Evolutionary conservation across 2,329 filamentous ascomycete species (phyloP).

Genomic region (Boeremia lycopersici): DNA sequence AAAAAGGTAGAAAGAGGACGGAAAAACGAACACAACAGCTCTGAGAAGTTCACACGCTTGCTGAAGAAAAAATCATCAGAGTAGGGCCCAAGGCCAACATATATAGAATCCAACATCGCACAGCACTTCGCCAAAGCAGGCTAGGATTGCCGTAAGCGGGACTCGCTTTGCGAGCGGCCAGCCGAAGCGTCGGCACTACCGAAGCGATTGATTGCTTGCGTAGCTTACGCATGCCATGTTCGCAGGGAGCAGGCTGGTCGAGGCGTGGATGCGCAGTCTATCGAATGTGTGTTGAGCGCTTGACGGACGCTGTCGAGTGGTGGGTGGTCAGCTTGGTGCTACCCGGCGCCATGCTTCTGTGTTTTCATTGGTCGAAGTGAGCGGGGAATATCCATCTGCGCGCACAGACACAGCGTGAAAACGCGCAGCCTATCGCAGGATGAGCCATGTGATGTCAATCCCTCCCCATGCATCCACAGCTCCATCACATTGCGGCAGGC

Average conservation of each 20-base stretch:
- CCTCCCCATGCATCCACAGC: conserved; percentile 31
- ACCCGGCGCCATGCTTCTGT: conserved; percentile 28
- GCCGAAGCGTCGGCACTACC: conserved; percentile 37
- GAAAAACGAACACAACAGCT: conserved; percentile 56
- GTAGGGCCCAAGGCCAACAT: conserved; percentile 38
- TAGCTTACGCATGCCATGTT: conserved; percentile 31
- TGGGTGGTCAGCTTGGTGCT: conserved; percentile 35
- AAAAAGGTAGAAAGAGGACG: conserved; percentile 50
- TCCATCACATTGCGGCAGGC: conserved; percentile 43
- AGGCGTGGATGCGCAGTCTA: conserved; percentile 42
- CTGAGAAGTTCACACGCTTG: conserved; percentile 58
- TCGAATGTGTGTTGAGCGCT: conserved; percentile 45
- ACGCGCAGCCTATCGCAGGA: conserved; percentile 34
- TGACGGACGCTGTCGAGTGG: conserved; percentile 42
- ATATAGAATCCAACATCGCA: conserved; percentile 39
- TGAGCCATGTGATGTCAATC: conserved; percentile 38
- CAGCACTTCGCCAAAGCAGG: conserved; percentile 25
- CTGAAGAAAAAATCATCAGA: conserved; percentile 52
- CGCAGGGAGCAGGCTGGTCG: conserved; percentile 38
- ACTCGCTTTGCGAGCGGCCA: conserved; percentile 27
- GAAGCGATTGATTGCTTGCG: conserved; percentile 44
- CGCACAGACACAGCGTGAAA: conserved; percentile 36
- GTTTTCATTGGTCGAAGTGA: conserved; percentile 27
- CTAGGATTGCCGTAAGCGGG: conserved; percentile 25
- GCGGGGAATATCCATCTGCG: conserved; percentile 31